phyloP scores from a whole-genome alignment of 805 yeast species.

The Sugiyamaella chiloensis region DNA sequence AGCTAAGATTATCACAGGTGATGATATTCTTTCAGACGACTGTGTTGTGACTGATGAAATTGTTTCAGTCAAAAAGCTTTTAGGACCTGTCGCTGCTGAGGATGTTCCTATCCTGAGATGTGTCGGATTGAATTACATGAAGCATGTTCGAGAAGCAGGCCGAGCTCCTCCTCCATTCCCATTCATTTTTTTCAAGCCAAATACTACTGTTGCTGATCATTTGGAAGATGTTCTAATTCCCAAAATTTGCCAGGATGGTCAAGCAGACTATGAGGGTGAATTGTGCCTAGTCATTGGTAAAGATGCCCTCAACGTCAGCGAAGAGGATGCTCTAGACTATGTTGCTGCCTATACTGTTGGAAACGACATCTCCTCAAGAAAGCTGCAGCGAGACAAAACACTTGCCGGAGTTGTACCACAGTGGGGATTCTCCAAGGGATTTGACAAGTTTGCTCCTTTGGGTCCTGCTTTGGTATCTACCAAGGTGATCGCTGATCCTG shows the following conservation, averaged over 20 bases:
- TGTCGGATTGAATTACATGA: slow-evolving; percentile 48
- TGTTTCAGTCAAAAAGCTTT: slow-evolving; percentile 8
- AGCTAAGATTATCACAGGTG: slow-evolving; percentile 12
- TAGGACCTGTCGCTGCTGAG: slow-evolving; percentile 12
- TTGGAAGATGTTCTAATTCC: slow-evolving; percentile 38
- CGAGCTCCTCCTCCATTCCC: slow-evolving; percentile 45
- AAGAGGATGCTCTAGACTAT: slow-evolving; percentile 41
- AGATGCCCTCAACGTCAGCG: slow-evolving; percentile 40
- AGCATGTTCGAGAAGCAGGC: slow-evolving; percentile 39
- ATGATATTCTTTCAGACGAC: slow-evolving; percentile 12
- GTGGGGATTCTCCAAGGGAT: slow-evolving; percentile 47
- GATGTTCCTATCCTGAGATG: slow-evolving; percentile 32
- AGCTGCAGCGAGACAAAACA: slow-evolving; percentile 52
- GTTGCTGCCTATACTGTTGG: slow-evolving; percentile 50
- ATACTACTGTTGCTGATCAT: slow-evolving; percentile 39
- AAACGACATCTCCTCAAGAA: slow-evolving; percentile 50
- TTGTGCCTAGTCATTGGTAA: slow-evolving; percentile 49
- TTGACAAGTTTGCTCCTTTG: slow-evolving; percentile 51
- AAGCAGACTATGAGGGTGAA: slow-evolving; percentile 49
- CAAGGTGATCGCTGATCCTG: slow-evolving; percentile 33
- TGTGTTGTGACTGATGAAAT: background rate
- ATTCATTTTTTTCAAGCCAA: slow-evolving; percentile 45
- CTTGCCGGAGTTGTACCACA: too few relatives aligned
- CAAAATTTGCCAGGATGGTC: slow-evolving; percentile 27
- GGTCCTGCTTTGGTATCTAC: slow-evolving; percentile 48